Base-by-base conservation (phyloP, 352 stramenopile species). In the Pythium plurisporium region DNA sequence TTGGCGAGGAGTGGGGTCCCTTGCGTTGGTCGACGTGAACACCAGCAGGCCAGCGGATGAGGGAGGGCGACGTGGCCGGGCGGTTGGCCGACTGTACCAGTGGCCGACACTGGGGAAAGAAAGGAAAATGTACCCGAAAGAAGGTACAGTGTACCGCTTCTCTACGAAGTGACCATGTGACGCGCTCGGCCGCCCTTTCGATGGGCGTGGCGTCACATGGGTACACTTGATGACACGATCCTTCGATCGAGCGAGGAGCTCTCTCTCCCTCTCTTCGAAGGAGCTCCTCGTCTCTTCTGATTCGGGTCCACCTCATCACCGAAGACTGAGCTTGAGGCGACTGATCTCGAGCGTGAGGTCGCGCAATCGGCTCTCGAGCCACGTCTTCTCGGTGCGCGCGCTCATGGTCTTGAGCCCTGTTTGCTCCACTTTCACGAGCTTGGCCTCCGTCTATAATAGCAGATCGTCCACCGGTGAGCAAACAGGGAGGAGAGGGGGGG, bases 341-440 rank as follows among this genome's bases (percentile, higher is more conserved):
- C 54, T 64, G 43, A 79, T 63, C 14, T 72, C 64, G n/a, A 65
- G 55, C 36, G 57, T 47, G 53, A 79, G 59, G 1, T 59, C 22
- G 15, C 62, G 67, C 22, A 79, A 26, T n/a, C 36, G 57, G 29
- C 23, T 62, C 29, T 79, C 70, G 22, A 79, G 57, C 48, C 57
- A 52, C 31, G 52, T 52, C 41, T 73, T 75, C 33, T 79, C 64
- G 1, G 64, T 73, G 29, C 73, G 67, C 6, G 70, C 53, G 43
- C 61, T 76, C 58, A 82, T 82, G 31, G 70, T 79, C 31, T 68
- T 70, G 30, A 68, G 56, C 2, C 66, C 73, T 2, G 62, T 48
- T 34, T 82, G 70, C 45, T 82, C 73, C 12, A 79, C 48, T 36
- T 82, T 82, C 23, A 42, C 26, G 14, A 74, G 55, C 43, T 74